Conservation (phyloP, 352 stramenopile genomes). For the Globisporangium spinosum region DNA sequence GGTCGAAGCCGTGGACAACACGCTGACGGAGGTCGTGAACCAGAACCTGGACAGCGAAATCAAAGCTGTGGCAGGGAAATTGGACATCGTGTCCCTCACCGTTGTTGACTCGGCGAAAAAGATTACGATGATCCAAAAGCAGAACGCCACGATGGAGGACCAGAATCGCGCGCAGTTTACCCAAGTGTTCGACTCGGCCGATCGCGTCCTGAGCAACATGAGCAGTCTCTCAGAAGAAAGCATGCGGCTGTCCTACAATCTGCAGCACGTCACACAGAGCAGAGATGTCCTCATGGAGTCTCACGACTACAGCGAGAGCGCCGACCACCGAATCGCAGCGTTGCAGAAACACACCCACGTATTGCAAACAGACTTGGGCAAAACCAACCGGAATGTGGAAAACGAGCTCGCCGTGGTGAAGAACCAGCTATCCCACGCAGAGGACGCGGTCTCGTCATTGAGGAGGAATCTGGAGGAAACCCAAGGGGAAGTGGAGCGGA, state of each 20-base stretch:
- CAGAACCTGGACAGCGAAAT: slow-evolving; percentile 60
- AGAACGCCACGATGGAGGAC: slow-evolving; percentile 44
- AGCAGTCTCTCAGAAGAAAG: slow-evolving; percentile 72
- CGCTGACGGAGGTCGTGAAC: slow-evolving; percentile 52
- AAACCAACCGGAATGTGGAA: slow-evolving; percentile 44
- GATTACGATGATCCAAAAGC: slow-evolving; percentile 54
- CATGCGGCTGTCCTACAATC: slow-evolving; percentile 61
- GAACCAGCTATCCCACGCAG: slow-evolving; percentile 73
- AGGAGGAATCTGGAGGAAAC: slow-evolving; percentile 59
- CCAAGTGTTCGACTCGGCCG: slow-evolving; percentile 63
- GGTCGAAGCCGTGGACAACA: slow-evolving; percentile 40
- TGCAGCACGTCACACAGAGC: slow-evolving; percentile 52
- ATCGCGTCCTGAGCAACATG: slow-evolving; percentile 57
- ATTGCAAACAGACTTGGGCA: slow-evolving; percentile 46
- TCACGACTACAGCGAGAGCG: slow-evolving; percentile 38
- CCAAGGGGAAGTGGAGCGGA: slow-evolving; percentile 50
- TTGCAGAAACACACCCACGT: slow-evolving; percentile 41
- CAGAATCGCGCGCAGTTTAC: slow-evolving; percentile 58
- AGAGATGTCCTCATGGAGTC: slow-evolving; percentile 47
- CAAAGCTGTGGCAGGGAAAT: slow-evolving; percentile 40
- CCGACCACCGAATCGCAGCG: slow-evolving; percentile 31
- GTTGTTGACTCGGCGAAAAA: slow-evolving; percentile 55
- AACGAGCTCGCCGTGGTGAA: slow-evolving; percentile 64
- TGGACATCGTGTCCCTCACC: slow-evolving; percentile 56
- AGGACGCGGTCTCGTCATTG: slow-evolving; percentile 58